Evolutionary conservation across 352 stramenopile genomes (phyloP).

Genomic region (Phytophthora palmivora): DNA sequence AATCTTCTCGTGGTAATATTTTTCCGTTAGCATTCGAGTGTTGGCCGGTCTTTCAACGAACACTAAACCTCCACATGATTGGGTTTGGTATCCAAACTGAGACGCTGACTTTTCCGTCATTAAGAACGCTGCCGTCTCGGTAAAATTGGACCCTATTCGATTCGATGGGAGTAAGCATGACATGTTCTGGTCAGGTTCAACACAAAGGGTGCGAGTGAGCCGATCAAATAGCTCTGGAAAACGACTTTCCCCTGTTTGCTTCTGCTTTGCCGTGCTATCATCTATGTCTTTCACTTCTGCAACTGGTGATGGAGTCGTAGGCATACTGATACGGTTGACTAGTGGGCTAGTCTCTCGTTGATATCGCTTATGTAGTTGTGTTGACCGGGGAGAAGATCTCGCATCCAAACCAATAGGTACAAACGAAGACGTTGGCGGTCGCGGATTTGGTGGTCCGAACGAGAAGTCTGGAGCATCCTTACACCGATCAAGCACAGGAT

Average conservation of each 20-base stretch:
- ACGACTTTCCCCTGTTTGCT: slow-evolving; percentile 7
- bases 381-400: slow-evolving; percentile 24
- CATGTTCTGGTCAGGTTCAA: slow-evolving; percentile 71
- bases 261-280: not conserved
- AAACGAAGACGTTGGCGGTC: slow-evolving; percentile 16
- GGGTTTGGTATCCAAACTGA: slow-evolving; percentile 16
- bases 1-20: not conserved
- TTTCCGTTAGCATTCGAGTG: not conserved
- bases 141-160: slow-evolving; percentile 79
- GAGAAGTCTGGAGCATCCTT: slow-evolving; percentile 38
- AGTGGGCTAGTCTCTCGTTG: slow-evolving; percentile 16
- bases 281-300: not conserved
- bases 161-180: slow-evolving; percentile 69
- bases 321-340: slow-evolving; percentile 1
- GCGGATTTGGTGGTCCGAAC: slow-evolving; percentile 34
- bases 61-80: slow-evolving; percentile 14
- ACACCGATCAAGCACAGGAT: slow-evolving; percentile 40
- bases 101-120: slow-evolving; percentile 50
- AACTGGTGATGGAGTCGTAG: not conserved
- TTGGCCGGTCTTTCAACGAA: slow-evolving; percentile 10
- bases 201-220: slow-evolving; percentile 71
- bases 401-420: not conserved
- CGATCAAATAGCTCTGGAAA: slow-evolving; percentile 61
- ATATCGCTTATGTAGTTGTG: slow-evolving; percentile 23
- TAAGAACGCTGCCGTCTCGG: slow-evolving; percentile 46